Evolutionary conservation across 2,329 filamentous ascomycete species (phyloP), one percentile per base, ranked within the genome.

Genomic region (Neofusicoccum laricinum): DNA sequence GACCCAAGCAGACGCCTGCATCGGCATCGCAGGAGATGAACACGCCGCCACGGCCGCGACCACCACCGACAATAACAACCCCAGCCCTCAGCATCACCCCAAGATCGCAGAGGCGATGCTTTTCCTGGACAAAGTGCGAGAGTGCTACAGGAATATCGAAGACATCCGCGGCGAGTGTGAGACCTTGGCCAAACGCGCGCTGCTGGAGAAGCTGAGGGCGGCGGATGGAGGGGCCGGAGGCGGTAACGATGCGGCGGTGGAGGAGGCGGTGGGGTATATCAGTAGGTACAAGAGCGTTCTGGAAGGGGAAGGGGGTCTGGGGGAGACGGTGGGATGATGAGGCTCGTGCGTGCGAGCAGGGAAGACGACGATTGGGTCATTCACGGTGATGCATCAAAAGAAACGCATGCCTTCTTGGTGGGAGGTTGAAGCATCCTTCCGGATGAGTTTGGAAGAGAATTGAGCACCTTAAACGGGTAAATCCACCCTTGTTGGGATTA

Each of bases 181-280:
- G 76, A 88, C 91, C 81, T 85, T 93, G 79, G 89, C 90, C 19
- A 95, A 95, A 81, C 93, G 92, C 77, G 89, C 90, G 3, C 88
- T 88, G 58, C 84, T 96, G 58, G 90, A 91, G 81, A 87, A 88
- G 74, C 79, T 89, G 51, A 82, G 85, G 90, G 74, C 1, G 72
- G 77, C 49, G 73, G 75, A n/a, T 40, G 40, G 32, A 14, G 45
- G 6, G 32, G 30, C 36, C 12, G 41, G 30, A 4, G 55, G 8
- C 8, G 41, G 25, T 17, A 30, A 36, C 10, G 55, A 59, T 21
- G 25, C 55, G 4, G 73, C 75, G 1, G 73, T 74, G 62, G 75
- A 77, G 49, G 76, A 73, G 73, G 74, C 74, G 30, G 73, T 75
- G 64, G 73, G 75, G 46, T 72, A 75, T 57, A 73, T 77, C 59